Evolutionary conservation across 2,329 filamentous ascomycete genomes (phyloP), one percentile per base, ranked within the genome.

Genomic region (Colletotrichum cereale): DNA sequence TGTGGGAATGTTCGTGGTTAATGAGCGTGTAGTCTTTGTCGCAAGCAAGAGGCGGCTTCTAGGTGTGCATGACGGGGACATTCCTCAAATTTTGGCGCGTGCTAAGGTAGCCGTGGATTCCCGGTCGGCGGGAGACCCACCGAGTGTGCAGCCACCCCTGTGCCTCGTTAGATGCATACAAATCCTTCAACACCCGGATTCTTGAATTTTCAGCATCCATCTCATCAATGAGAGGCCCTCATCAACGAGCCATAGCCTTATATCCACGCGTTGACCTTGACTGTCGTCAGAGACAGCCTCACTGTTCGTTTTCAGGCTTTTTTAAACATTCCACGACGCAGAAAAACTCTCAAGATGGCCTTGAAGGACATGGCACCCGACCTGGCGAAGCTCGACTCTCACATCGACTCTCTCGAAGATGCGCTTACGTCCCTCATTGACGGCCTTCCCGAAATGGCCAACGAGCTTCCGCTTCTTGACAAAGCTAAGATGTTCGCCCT

Each of bases 401-500:
- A 95, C 79, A 89, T 98, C 62, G 93, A 97, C 82, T 89, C 91
- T 66, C 87, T 98, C 57, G 90, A 97, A 79, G 88, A 91, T 44
- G 86, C 89, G 5, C 86, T 98, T 36, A 83, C 89, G 73, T 94
- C 96, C n/a, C 84, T 98, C 7, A 83, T 97, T 34, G 85, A 86
- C 44, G 86, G 87, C 61, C 83, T 98, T 53, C 85, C 89, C 62
- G 89, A 91, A 50, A 88, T 90, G 67, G 90, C 94, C 6, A 91
- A 90, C 66, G 94, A 94, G 79, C 86, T 98, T 36, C 95, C 96
- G 2, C 87, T 98, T n/a, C 87, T 99, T 72, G 96, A 98, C 85
- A 95, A 94, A 84, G 95, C 96, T 10, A 98, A 98, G 83, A 90
- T 98, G 71, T 94, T 97, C 79, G 91, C 96, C n/a, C 86, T 97